Conservation (phyloP, 208 protist species). For the Crithidia mellificae region DNA sequence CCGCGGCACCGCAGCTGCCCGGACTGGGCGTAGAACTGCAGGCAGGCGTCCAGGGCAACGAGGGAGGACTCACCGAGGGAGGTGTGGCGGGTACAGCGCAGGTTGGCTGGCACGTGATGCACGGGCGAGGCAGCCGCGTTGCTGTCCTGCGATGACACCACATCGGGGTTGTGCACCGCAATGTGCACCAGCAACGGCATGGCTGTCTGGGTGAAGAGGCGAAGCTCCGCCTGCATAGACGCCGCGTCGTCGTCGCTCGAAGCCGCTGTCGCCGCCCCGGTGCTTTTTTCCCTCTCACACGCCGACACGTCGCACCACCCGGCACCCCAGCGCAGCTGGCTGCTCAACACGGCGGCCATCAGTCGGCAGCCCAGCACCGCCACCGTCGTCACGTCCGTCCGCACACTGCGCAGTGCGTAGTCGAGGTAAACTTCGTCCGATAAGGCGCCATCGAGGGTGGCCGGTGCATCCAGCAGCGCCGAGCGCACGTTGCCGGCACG, state of each 20-base stretch:
- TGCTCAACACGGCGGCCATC: conserved; percentile 49
- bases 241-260: background rate
- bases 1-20: conserved; percentile 25
- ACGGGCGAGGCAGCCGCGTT: conserved; percentile 56
- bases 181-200: conserved; percentile 65
- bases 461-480: conserved; percentile 64
- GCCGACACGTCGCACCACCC: background rate
- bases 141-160: conserved; percentile 43
- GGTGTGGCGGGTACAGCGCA: conserved; percentile 64
- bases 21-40: conserved; percentile 35
- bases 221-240: conserved; percentile 27
- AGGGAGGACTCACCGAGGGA: conserved; percentile 76
- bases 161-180: conserved; percentile 70
- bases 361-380: conserved; percentile 71
- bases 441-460: conserved; percentile 54
- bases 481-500: conserved; percentile 45
- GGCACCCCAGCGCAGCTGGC: conserved; percentile 32
- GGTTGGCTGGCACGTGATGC: conserved; percentile 50
- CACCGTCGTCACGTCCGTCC: conserved; percentile 56
- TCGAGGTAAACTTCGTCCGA: conserved; percentile 83
- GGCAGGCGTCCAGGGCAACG: conserved; percentile 63
- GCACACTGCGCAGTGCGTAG: conserved; percentile 44
- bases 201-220: conserved; percentile 32
- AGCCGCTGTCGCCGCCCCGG: too few relatives aligned
- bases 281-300: background rate